Base-by-base conservation (phyloP, 306 rosid species). In the Purshia tridentata region DNA sequence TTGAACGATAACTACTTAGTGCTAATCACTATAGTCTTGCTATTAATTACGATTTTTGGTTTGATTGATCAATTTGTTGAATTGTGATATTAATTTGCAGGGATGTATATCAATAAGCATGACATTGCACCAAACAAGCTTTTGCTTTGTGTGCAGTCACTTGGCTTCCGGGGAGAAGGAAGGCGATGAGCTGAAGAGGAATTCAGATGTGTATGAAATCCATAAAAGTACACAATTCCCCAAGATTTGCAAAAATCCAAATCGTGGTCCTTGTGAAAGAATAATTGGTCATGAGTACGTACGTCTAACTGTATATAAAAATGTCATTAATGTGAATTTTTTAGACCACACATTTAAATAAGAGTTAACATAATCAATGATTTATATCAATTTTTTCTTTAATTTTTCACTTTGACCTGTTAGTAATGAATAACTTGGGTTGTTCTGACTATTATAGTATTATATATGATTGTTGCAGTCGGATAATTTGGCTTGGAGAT, bases 101-200 rank as follows among this genome's bases (percentile, higher is more conserved):
- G 98, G 98, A 76, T 93, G 98, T 60, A 89, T 89, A 88, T 86
- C 98, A 45, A 84, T 93, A 69, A 93, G 98, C 88, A 82, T 93
- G 97, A 78, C 98, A 64, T 72, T 91, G 83, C 97, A 93, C 81
- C 91, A 91, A 77, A 91, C 97, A 54, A 93, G 88, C 77, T 88
- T 91, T 76, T 93, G 98, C 85, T 88, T 93, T 76, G 88, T 91
- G 42, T 93, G 98, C 79, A 88, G 98, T 78, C 98, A 93, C 79
- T 83, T 93, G 90, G 98, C 98, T 70, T 93, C 98, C 3, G 98
- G 98, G 65, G 98, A 93, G 84, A 93, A 93, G 81, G 98, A 91
- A 58, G 98, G 98, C 0, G 97, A 93, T 63, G 98, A 91, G 84
- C 70, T 91, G 10, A 89, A 44, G 83, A 88, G 98, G 80, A 93